Evolutionary conservation across 495 filamentous ascomycete genomes (phyloP), one percentile per base, ranked within the genome.

Genomic region (Lentithecium fluviatile): DNA sequence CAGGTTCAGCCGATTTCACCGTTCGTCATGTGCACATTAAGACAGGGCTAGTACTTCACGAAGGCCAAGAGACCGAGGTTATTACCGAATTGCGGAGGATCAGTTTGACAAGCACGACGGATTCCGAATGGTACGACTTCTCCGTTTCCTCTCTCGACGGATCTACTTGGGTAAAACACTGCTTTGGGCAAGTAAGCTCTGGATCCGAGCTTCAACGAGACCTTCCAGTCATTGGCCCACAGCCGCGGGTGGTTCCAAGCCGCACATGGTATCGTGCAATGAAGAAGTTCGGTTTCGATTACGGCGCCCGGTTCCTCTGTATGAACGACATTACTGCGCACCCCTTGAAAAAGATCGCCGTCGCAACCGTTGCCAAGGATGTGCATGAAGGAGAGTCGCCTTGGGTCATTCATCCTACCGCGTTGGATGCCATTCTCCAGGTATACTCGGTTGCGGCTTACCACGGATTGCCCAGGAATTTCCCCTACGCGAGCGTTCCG

Each of bases 91-190:
- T 49, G 5, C 7, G 46, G 6, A 6, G 17, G 6, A 6, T 13
- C 46, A 17, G 6, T 8, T 19, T 49, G 17, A 49, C 46, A 2
- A 19, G 23, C 15, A 20, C 46, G 5, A 2, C 6, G 5, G 46
- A 49, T 15, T 20, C n/a, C 4, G 46, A 49, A 20, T 49, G 46
- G 46, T 49, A 23, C n/a, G 46, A 49, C 2, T 49, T 49, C 46
- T 10, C 7, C 46, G 24, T 49, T 6, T 13, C 46, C 2, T 23
- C 7, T 19, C 15, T 10, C 19, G 6, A 49, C 5, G 19, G 19
- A 2, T 5, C 6, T 20, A 23, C 5, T 19, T 49, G 46, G 46
- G 23, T 25, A 8, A 49, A 25, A 26, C 46, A 49, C 15, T 8
- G 7, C 46, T 13, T 25, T 23, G 46, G 46, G 6, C 46, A 23